Percentiles rank a stretch among this genome's conserved stretches.
These are phyloP conservation scores for Ligustrum vulgare DNA, from an alignment of 257 asterid species.

Conservation along the genomic window DNA sequence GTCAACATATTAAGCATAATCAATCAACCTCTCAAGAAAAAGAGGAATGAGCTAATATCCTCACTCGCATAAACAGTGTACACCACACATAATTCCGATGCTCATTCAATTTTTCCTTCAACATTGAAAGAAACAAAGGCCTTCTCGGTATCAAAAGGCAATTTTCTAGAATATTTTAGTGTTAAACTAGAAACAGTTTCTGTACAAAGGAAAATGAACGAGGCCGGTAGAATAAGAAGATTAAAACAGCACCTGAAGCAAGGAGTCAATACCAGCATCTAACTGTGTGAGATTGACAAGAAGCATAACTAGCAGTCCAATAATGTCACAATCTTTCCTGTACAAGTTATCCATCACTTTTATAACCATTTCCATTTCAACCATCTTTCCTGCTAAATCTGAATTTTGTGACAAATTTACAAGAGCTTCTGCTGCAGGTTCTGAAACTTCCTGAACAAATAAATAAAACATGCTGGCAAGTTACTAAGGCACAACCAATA, in stretches of 20 bases:
- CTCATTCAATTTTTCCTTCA: constrained; percentile 4
- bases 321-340: constrained; percentile 61
- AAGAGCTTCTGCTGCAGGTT: constrained; percentile 91
- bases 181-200: neutral
- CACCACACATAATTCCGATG: neutral
- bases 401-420: constrained; percentile 78
- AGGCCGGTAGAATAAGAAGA: constrained; percentile 7
- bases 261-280: constrained; percentile 77
- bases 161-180: neutral
- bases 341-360: constrained; percentile 62
- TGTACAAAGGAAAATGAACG: neutral
- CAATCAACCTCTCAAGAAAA: constrained; percentile 7
- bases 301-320: constrained; percentile 71
- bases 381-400: constrained; percentile 71
- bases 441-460: constrained; percentile 76
- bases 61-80: neutral
- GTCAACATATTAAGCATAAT: constrained; percentile 11
- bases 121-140: neutral
- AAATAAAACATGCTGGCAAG: constrained; percentile 13
- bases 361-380: constrained; percentile 55
- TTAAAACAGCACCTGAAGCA: constrained; percentile 75
- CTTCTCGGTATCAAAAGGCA: constrained; percentile 15
- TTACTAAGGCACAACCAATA: constrained; percentile 5
- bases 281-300: constrained; percentile 88
- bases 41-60: neutral